A percentile compares a stretch with the other conserved stretches of the same genome.
phyloP scores from a whole-genome alignment of 179 eudicot genomes.

The Actinidia polygama region DNA sequence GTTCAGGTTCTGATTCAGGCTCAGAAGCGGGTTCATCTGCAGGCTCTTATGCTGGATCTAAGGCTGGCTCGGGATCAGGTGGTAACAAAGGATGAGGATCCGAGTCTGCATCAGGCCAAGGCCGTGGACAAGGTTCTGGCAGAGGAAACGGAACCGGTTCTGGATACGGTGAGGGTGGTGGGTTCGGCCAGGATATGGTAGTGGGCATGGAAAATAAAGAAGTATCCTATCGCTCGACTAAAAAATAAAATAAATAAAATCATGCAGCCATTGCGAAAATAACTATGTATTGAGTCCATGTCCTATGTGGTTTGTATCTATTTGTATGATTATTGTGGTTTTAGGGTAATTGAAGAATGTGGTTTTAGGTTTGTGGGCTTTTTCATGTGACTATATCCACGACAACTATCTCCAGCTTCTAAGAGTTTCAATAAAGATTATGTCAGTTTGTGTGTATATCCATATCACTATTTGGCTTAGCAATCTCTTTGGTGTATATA shows the following conservation, averaged over 20 bases:
- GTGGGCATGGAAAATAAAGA: conserved; percentile 29
- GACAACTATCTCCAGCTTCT: neutral
- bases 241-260: neutral
- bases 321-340: neutral
- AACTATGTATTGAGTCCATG: too few relatives aligned
- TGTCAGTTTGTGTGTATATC: neutral
- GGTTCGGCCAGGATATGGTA: conserved; percentile 25
- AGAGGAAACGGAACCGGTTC: conserved; percentile 19
- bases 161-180: conserved; percentile 28
- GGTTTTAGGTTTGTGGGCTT: neutral
- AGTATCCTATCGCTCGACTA: neutral
- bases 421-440: neutral
- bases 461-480: too few relatives aligned
- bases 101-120: conserved; percentile 13
- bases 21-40: conserved; percentile 40
- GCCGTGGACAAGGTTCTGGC: conserved; percentile 37
- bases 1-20: conserved; percentile 39
- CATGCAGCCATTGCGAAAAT: too few relatives aligned
- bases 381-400: neutral
- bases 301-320: neutral
- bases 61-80: conserved; percentile 53
- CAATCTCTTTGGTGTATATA: too few relatives aligned
- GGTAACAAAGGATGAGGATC: conserved; percentile 21
- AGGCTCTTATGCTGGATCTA: conserved; percentile 52
- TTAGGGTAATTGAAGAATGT: neutral